phyloP scores from a whole-genome alignment of 2,329 filamentous ascomycete species.

The Orbilia brochopaga region DNA sequence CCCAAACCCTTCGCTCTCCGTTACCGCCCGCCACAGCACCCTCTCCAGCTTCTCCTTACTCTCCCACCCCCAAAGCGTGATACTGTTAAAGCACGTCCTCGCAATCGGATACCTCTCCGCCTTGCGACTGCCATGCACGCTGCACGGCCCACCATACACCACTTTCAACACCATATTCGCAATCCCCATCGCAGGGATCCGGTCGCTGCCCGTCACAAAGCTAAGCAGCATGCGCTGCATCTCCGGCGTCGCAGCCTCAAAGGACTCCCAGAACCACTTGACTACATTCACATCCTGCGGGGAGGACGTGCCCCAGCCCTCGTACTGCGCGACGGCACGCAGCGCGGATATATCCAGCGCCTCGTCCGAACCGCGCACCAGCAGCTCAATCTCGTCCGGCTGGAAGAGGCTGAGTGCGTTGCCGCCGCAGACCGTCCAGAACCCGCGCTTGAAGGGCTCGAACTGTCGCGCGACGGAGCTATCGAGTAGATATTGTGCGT shows the following conservation, averaged over 20 bases:
- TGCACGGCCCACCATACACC: constrained; percentile 68
- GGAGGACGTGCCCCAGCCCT: constrained; percentile 70
- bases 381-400: constrained; percentile 87
- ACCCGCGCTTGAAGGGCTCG: constrained; percentile 90
- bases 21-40: constrained; percentile 83
- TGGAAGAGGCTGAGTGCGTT: constrained; percentile 82
- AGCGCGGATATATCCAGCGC: constrained; percentile 77
- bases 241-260: constrained; percentile 68
- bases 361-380: constrained; percentile 84
- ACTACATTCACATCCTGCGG: constrained; percentile 66
- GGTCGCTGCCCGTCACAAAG: constrained; percentile 89
- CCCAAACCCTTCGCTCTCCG: constrained; percentile 89
- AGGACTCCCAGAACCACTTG: constrained; percentile 87
- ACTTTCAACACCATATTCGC: constrained; percentile 79
- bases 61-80: constrained; percentile 76
- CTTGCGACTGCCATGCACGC: constrained; percentile 62
- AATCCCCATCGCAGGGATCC: constrained; percentile 86
- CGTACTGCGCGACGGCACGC: constrained; percentile 77
- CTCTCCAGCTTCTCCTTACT: constrained; percentile 71
- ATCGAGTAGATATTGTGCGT: constrained; percentile 80
- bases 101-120: constrained; percentile 78
- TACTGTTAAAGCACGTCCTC: constrained; percentile 86
- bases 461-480: constrained; percentile 79
- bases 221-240: constrained; percentile 79
- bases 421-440: constrained; percentile 88